Conservation (phyloP, 1,139 yeast genomes). For the Petasospora rhodanensis region DNA sequence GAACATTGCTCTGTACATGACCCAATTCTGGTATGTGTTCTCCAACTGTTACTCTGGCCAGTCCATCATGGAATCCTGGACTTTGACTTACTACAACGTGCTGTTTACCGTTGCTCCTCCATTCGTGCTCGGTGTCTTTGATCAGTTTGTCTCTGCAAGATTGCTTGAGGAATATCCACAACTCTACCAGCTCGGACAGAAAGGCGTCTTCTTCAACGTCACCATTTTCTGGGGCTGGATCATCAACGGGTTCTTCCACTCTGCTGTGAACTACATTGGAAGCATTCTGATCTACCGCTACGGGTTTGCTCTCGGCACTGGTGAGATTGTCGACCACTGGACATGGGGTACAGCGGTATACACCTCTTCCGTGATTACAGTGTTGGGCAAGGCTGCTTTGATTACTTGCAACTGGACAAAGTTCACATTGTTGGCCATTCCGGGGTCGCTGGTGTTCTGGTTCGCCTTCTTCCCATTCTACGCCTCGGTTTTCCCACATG, state of each 20-base stretch:
- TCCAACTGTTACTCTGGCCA: slow-evolving; percentile 92
- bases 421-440: slow-evolving; percentile 85
- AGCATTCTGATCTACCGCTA: slow-evolving; percentile 63
- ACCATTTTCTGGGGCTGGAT: slow-evolving; percentile 98
- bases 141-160: slow-evolving; percentile 91
- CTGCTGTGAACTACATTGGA: slow-evolving; percentile 77
- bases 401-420: slow-evolving; percentile 94
- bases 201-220: slow-evolving; percentile 83
- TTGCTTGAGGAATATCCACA: slow-evolving; percentile 89
- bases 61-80: slow-evolving; percentile 96
- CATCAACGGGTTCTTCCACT: slow-evolving; percentile 89
- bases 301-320: slow-evolving; percentile 64
- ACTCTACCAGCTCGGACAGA: slow-evolving; percentile 85
- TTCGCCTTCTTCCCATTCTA: slow-evolving; percentile 81
- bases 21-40: slow-evolving; percentile 97
- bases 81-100: slow-evolving; percentile 93
- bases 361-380: slow-evolving; percentile 84
- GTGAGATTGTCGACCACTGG: slow-evolving; percentile 87
- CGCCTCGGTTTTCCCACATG: slow-evolving; percentile 78
- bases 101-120: slow-evolving; percentile 95
- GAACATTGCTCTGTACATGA: slow-evolving; percentile 91
- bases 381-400: slow-evolving; percentile 91
- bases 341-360: slow-evolving; percentile 90
- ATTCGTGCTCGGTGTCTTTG: slow-evolving; percentile 92
- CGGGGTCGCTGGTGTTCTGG: slow-evolving; percentile 90